Evolutionary conservation across 2,329 filamentous ascomycete genomes (phyloP), one percentile per base, ranked within the genome.

Genomic region (Aureobasidium pullulans): DNA sequence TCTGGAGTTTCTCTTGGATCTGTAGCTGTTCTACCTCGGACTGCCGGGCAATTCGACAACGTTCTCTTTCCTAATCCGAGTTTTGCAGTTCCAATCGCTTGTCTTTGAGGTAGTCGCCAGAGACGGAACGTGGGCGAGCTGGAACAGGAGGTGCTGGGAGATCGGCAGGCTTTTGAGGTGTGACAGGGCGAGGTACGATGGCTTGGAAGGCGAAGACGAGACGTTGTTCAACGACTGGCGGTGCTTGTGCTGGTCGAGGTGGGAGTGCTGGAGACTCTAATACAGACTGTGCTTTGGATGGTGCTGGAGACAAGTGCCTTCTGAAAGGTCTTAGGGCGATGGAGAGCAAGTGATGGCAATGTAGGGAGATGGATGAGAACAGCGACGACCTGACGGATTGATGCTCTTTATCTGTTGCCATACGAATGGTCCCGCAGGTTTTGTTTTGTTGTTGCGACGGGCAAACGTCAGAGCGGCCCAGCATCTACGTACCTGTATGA

Each of bases 391-490:
- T 48, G 5, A 29, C n/a, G 46, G 13, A 3, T 11, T 3, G 13
- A 11, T 8, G 9, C 10, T 7, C 29, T 34, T 34, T 48, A 31
- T 48, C 46, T 48, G 37, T 13, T 16, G 40, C 52, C 40, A 56
- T 56, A 40, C 23, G 16, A 40, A 44, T 56, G 31, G 6, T 23
- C 13, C 16, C 34, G 32, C 46, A 49, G 46, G 46, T 40, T 52
- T 54, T 40, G 47, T 32, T 32, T 54, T 29, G 36, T 56, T 13
- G 31, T 28, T 28, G 8, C 16, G 7, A 15, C 19, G 13, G 19
- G 40, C 52, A 56, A 46, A 56, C 52, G 52, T 56, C 52, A 56
- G 52, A 44, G 40, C 29, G n/a, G 37, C 19, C 10, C 32, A 31
- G 39, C 48, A n/a, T 19, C 16, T 54, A 15, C n/a, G 50, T 52